A percentile compares a stretch with the other conserved stretches of the same genome.
Conservation (phyloP, 805 yeast genomes). For the Wickerhamiella domercqiae region DNA sequence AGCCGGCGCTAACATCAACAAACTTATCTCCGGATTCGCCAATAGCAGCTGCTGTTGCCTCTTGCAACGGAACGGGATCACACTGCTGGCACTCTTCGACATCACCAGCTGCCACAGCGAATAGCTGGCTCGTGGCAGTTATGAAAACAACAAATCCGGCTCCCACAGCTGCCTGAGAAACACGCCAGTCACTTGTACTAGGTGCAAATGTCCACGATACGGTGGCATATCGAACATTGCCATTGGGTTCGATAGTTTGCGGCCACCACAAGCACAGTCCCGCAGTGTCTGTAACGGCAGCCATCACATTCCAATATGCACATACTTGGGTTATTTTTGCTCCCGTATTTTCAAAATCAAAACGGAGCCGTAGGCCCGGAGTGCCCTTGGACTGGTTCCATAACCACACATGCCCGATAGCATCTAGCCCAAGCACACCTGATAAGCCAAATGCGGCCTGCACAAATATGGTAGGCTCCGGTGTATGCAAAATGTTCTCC, state of each 20-base stretch:
- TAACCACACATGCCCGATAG: background rate
- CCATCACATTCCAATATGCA: conserved; percentile 2
- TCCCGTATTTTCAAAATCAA: background rate
- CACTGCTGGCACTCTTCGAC: background rate
- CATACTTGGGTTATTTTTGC: background rate
- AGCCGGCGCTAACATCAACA: background rate
- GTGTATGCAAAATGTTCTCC: no score
- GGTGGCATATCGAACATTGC: background rate
- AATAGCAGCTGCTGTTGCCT: background rate
- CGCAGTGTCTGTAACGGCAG: background rate
- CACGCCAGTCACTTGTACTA: conserved; percentile 2
- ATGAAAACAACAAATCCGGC: conserved; percentile 1
- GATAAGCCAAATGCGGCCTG: background rate
- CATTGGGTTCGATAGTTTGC: background rate
- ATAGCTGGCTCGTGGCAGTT: background rate
- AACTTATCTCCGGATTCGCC: background rate
- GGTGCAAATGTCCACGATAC: background rate
- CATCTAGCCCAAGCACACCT: background rate
- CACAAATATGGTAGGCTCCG: background rate
- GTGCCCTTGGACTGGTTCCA: background rate
- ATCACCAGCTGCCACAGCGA: background rate
- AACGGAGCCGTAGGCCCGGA: background rate
- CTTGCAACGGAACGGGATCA: background rate
- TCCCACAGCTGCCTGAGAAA: conserved; percentile 2
- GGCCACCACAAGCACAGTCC: conserved; percentile 1